These are phyloP conservation scores for Guadua angustifolia DNA, from an alignment of 176 grass and related monocot genomes.

Conservation along the genomic window DNA sequence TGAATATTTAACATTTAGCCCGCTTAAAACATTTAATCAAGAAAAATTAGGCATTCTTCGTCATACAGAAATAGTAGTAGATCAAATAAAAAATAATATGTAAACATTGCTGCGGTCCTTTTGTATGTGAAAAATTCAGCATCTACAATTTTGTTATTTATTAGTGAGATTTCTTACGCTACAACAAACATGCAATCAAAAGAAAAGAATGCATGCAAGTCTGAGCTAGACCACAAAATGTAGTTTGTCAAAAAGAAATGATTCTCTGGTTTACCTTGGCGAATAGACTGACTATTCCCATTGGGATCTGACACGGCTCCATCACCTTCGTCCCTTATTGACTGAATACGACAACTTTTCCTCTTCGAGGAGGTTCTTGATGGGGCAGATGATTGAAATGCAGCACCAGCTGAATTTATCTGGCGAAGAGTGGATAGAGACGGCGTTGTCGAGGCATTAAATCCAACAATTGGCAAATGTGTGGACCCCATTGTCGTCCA, in stretches of 20 bases:
- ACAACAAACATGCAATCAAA: constrained; percentile 13
- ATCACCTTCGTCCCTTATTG: constrained; percentile 53
- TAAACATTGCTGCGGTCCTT: neutral
- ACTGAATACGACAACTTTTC: constrained; percentile 37
- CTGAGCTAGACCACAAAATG: neutral
- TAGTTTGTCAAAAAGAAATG: neutral
- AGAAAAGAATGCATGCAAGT: neutral
- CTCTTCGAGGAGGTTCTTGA: constrained; percentile 39
- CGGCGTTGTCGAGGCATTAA: constrained; percentile 40
- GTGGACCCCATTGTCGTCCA: constrained; percentile 40
- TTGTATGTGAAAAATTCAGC: constrained; percentile 24
- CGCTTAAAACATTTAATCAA: neutral
- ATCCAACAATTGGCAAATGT: constrained; percentile 36
- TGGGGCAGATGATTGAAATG: constrained; percentile 35
- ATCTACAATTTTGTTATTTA: neutral
- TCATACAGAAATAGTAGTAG: neutral
- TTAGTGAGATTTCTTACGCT: neutral
- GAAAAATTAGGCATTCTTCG: neutral
- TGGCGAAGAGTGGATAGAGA: constrained; percentile 45
- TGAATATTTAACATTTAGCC: neutral
- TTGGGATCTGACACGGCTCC: constrained; percentile 50
- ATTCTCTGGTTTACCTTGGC: constrained; percentile 39
- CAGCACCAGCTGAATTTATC: constrained; percentile 39
- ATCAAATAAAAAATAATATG: neutral
- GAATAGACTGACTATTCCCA: constrained; percentile 42